Base-by-base conservation (phyloP, 768 basidiomycete genomes). In the Mycena floridula region DNA sequence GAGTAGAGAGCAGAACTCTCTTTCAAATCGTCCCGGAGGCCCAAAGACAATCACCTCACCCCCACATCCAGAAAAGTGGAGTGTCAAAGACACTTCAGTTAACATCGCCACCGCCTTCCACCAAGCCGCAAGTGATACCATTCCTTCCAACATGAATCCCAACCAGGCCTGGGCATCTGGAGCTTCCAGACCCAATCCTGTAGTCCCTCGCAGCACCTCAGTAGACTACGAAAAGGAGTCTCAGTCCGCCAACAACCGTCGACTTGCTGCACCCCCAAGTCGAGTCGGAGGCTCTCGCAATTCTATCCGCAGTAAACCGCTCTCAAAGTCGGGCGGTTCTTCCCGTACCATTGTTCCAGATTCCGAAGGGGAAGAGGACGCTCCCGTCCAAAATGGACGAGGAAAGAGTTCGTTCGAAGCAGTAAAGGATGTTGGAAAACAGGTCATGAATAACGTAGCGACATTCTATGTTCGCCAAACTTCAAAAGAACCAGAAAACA, bases 21-120 rank as follows among this genome's bases (percentile, higher is more conserved):
- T 42, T 49, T 32, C 44, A 54, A 45, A 51, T 30, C 64, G 61
- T 35, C 61, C 68, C 46, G 62, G 66, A 37, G 66, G 59, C 18
- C 64, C 70, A 25, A 72, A 59, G 65, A 67, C 66, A 58, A 74
- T 61, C 56, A 72, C 59, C 54, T 60, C 64, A 37, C 64, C 67
- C 13, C 73, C 73, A n/a, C 70, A 81, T 42, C 87, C 88, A 32
- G 74, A 80, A 54, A 79, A 71, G 71, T 86, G 83, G 83, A 59
- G 60, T 47, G 77, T 88, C 47, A 85, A 85, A 55, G 87, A 89
- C 63, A 92, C 90, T 37, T 83, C 88, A 16, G 90, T 92, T 41
- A 86, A 89, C 63, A 83, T 90, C 55, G 90, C 89, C 8, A 76
- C 77, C 54, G 90, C 89, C 24, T 86, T 93, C 57, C 68, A 72